phyloP scores from a whole-genome alignment of 176 grass and related monocot genomes.

The Musa troglodytarum region DNA sequence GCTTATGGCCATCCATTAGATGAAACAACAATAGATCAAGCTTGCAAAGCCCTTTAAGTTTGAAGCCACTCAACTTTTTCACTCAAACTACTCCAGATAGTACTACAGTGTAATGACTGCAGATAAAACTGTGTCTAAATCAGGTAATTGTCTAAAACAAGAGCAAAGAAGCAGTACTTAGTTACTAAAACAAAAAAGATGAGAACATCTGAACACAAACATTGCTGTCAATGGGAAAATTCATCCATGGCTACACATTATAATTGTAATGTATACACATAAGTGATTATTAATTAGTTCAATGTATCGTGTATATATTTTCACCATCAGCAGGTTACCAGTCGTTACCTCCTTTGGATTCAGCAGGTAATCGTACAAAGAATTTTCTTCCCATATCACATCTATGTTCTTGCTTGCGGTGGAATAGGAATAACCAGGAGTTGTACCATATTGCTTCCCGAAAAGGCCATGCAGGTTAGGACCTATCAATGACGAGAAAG shows the following conservation, averaged over 20 bases:
- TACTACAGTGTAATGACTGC: too few relatives aligned
- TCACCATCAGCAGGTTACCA: neutral
- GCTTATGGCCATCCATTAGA: too few relatives aligned
- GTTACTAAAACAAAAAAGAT: too few relatives aligned
- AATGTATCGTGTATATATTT: neutral
- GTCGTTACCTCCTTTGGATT: conserved; percentile 7
- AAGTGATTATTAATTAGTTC: neutral
- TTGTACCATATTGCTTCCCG: conserved; percentile 9
- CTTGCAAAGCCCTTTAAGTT: too few relatives aligned
- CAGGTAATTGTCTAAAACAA: too few relatives aligned
- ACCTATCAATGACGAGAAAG: neutral
- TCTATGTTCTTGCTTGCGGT: neutral
- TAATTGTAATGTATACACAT: neutral
- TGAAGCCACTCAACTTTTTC: too few relatives aligned
- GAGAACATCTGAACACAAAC: too few relatives aligned
- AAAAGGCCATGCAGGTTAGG: conserved; percentile 8
- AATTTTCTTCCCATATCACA: neutral
- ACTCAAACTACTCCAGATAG: too few relatives aligned
- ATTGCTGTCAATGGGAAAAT: too few relatives aligned
- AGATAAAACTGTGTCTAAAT: too few relatives aligned
- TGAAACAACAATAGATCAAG: too few relatives aligned
- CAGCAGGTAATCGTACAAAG: neutral
- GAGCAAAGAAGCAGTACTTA: too few relatives aligned
- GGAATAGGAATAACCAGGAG: neutral
- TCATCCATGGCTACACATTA: neutral